Base-by-base conservation (phyloP, 2,329 filamentous ascomycete species). In the Phyllachora maydis region DNA sequence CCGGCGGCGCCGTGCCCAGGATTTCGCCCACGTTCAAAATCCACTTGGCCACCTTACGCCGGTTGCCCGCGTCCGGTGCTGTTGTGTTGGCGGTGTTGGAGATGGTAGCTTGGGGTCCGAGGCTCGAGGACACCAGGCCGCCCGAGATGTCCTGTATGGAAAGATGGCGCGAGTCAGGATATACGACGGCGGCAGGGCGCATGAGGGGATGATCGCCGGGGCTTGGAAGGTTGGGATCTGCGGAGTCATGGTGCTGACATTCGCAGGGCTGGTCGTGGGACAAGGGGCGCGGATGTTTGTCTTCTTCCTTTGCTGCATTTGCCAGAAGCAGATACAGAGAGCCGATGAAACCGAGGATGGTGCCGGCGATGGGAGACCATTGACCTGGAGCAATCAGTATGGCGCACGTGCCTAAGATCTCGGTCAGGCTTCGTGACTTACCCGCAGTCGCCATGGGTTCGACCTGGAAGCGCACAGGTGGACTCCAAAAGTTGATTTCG, bases 401-500 rank as follows among this genome's bases (percentile, higher is more conserved):
- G 28, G 18, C 28, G 23, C 33, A 22, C 18, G 20, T 7, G 7
- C 6, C 7, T 5, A 10, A 19, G 16, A 28, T 8, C 5, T 6
- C 12, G 16, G n/a, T 22, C 4, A 14, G 19, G 18, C 7, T 20
- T 16, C 10, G 10, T 13, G 10, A 43, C 54, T 32, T 42, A 65
- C 65, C 66, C 23, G 74, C 52, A 30, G 59, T 68, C 4, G 49
- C 49, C 24, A 74, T 62, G 0, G 66, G 65, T 29, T 76, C 70
- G 0, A 63, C 72, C 29, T 69, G 53, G 28, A 62, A 69, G 0
- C 31, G 33, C 4, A 75, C 49, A 26, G 59, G 62, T 0, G 26
- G 11, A 22, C 62, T 72, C 32, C 55, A 73, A 31, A 75, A 66
- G 32, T 76, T 75, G 16, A 51, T 49, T 40, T 75, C 70, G 1